A percentile compares a stretch with the other conserved stretches of the same genome.
phyloP scores from a whole-genome alignment of 1,139 yeast species.

The Geotrichum candidum region DNA sequence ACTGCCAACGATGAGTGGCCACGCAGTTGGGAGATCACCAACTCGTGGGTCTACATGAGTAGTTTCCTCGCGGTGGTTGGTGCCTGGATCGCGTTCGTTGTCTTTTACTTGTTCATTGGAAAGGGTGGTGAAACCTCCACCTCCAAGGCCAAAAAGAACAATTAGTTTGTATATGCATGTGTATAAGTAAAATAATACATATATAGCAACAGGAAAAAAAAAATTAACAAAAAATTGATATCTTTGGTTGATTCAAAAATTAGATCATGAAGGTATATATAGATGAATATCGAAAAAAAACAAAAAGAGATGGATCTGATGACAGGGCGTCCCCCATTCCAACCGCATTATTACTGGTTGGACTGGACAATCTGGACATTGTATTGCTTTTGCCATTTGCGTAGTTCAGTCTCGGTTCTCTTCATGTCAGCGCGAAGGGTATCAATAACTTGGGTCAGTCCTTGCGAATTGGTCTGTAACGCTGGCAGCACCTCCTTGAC shows the following conservation, averaged over 20 bases:
- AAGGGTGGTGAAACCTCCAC: conserved; percentile 14
- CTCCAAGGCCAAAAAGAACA: conserved; percentile 16
- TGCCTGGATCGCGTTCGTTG: conserved; percentile 72
- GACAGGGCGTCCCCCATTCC: neutral
- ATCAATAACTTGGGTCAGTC: conserved; percentile 34
- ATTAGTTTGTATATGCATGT: neutral
- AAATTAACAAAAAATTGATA: neutral
- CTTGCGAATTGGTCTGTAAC: conserved; percentile 52
- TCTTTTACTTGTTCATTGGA: conserved; percentile 50
- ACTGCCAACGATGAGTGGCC: conserved; percentile 93
- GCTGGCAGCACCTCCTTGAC: conserved; percentile 71
- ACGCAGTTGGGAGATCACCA: conserved; percentile 88
- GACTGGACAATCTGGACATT: conserved; percentile 39
- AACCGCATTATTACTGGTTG: neutral
- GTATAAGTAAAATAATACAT: neutral
- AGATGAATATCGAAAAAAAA: neutral
- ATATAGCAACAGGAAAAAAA: neutral
- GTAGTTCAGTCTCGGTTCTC: conserved; percentile 35
- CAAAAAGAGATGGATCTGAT: neutral
- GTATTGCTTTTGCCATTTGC: conserved; percentile 39
- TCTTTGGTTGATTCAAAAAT: neutral
- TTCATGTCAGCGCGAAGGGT: conserved; percentile 35
- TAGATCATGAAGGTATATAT: neutral
- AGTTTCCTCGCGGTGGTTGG: conserved; percentile 62
- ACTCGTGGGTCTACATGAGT: conserved; percentile 85